These are phyloP conservation scores for Trichophyton mentagrophytes DNA, from an alignment of 2,329 filamentous ascomycete species.

Conservation along the genomic window DNA sequence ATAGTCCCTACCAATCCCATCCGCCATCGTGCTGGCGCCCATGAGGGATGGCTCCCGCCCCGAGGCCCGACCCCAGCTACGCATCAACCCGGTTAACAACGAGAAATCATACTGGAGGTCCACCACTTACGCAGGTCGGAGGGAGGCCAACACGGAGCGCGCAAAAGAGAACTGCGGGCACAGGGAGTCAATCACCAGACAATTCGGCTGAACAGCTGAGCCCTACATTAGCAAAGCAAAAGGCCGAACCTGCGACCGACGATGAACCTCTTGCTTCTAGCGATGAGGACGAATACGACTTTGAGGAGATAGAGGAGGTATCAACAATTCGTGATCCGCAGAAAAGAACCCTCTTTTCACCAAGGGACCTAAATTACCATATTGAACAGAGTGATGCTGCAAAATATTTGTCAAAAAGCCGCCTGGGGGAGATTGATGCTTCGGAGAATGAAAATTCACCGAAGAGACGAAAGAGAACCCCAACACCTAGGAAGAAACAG, in stretches of 20 bases:
- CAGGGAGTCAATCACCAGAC: neutral
- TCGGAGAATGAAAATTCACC: neutral
- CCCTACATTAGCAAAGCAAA: conserved; percentile 6
- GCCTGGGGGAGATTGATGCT: too few relatives aligned
- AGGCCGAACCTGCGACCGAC: conserved; percentile 20
- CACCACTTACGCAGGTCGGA: conserved; percentile 18
- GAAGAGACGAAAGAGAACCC: conserved; percentile 3
- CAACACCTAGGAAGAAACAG: neutral
- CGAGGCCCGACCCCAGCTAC: conserved; percentile 20
- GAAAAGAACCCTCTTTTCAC: conserved; percentile 3
- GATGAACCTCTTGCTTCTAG: conserved; percentile 26
- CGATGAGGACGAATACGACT: conserved; percentile 15
- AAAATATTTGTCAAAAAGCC: neutral
- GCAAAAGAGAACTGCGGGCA: neutral
- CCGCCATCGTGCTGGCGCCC: neutral
- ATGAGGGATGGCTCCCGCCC: neutral
- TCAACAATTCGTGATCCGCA: neutral
- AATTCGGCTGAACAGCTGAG: neutral
- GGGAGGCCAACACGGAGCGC: conserved; percentile 6
- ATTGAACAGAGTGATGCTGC: neutral
- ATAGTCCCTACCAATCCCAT: neutral
- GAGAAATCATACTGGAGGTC: conserved; percentile 9
- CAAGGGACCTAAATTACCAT: conserved; percentile 3
- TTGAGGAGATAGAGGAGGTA: conserved; percentile 6
- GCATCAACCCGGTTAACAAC: conserved; percentile 17